Base-by-base conservation (phyloP, 2,329 filamentous ascomycete genomes). In the Fusarium mangiferae region DNA sequence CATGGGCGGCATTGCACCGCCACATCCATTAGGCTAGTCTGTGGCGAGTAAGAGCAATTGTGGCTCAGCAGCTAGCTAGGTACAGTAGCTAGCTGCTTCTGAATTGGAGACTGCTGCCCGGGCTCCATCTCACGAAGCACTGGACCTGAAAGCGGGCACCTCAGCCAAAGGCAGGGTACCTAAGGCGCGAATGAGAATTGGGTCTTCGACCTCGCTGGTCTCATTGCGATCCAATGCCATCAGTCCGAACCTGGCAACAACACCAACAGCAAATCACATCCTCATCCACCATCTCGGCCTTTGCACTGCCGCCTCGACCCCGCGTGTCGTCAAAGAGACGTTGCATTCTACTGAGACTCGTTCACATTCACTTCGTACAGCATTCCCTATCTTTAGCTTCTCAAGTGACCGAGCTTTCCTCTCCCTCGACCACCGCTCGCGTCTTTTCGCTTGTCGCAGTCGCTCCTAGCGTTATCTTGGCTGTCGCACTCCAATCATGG, bases 401-500 rank as follows among this genome's bases (percentile, higher is more conserved):
- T 61, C 64, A 48, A 71, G 70, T 64, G 68, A 64, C 58, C 69
- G 66, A 61, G 68, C 54, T 69, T 66, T 62, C 63, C 33, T 63
- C 68, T 62, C 44, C 51, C 51, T 62, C 60, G 70, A 77, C 73
- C 59, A 75, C 72, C 57, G 68, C 70, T 75, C 75, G 74, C 77
- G 77, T 75, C 72, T 78, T 78, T 77, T 77, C 72, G 77, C 70
- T 63, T 77, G 77, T 78, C 71, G 62, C 74, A 75, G 55, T 68
- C 56, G 48, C 63, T 62, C 62, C 61, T 70, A 75, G 74, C 75
- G 68, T 77, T 69, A 72, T 72, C 74, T 72, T 66, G 62, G 68
- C 66, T 70, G 66, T 75, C 70, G 64, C 64, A 66, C 59, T 49
- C 73, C 73, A 78, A 78, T 54, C 76, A 83, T 83, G 81, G 77